phyloP scores from a whole-genome alignment of 1,284 basidiomycete genomes.

The Rhodotorula sp. region DNA sequence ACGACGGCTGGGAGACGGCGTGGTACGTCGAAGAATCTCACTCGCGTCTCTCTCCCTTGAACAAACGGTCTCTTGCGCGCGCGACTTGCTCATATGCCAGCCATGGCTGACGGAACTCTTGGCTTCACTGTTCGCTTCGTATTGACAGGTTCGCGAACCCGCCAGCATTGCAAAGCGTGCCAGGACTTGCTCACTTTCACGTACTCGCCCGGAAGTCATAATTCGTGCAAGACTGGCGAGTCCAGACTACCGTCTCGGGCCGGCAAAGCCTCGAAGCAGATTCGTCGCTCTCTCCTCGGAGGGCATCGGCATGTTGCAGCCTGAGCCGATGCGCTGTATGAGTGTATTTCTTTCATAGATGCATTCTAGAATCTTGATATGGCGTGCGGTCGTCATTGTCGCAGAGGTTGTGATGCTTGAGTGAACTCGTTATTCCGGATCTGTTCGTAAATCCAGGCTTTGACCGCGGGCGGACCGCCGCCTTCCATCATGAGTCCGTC shows the following conservation, averaged over 20 bases:
- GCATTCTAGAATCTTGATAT: too few relatives aligned
- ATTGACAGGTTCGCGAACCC: slow-evolving; percentile 32
- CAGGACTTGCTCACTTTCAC: slow-evolving; percentile 71
- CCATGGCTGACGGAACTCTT: too few relatives aligned
- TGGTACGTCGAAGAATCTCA: slow-evolving; percentile 62
- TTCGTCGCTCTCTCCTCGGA: too few relatives aligned
- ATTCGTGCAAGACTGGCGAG: too few relatives aligned
- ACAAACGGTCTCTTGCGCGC: background rate
- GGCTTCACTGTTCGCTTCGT: background rate
- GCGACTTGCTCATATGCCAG: too few relatives aligned
- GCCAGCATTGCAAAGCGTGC: slow-evolving; percentile 70
- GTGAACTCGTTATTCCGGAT: slow-evolving; percentile 10
- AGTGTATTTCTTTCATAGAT: too few relatives aligned
- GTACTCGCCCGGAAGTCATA: slow-evolving; percentile 59
- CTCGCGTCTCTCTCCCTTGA: slow-evolving; percentile 4
- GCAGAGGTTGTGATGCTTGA: background rate
- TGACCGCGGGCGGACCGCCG: slow-evolving; percentile 21
- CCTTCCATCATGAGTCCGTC: slow-evolving; percentile 34
- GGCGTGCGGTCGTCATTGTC: too few relatives aligned
- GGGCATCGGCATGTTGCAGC: too few relatives aligned
- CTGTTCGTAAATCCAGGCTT: slow-evolving; percentile 20
- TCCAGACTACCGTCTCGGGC: too few relatives aligned
- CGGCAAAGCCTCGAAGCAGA: too few relatives aligned
- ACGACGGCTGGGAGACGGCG: slow-evolving; percentile 68
- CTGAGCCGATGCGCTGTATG: too few relatives aligned